Evolutionary conservation across 768 basidiomycete genomes (phyloP), one percentile per base, ranked within the genome.

Genomic region (Leccinum obscurum): DNA sequence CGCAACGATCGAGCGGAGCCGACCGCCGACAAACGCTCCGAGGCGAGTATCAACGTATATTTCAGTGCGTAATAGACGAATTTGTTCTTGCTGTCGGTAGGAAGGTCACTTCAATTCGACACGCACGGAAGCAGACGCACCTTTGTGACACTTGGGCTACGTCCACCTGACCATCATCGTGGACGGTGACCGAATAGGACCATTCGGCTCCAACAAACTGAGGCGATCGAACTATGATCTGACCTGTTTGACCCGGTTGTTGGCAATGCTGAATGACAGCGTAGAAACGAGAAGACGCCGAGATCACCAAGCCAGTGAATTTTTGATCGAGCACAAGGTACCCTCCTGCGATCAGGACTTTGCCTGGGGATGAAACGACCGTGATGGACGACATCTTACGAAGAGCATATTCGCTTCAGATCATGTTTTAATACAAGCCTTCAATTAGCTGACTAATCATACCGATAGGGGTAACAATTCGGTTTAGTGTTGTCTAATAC

Each of bases 231-330:
- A 98, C 93, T 61, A 80, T 76, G 70, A 98, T 32, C 32, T 32
- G 78, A 4, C 64, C 58, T 15, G 70, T 50, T 28, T 65, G 78
- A 5, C 64, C 58, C 15, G 71, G 52, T 30, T 65, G 64, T 26
- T 61, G 61, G 56, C 56, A 53, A 35, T 80, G 75, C 52, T 76
- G 80, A 52, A 95, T 78, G 65, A 86, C 83, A 24, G 94, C 88
- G 75, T 95, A 98, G 77, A 99, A 98, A 44, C 97, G 85, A 22
- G 94, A 93, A 11, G 93, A 93, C 15, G 96, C 95, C 1, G 94
- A 92, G 50, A 98, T 83, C 50, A 95, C 95, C 60, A 92, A 76
- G 54, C 96, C 97, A 32, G 89, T 85, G 71, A 92, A 93, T 6
- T 81, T 77, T 20, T 85, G 88, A 75, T 98, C 95, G 62, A 98